Conservation (phyloP, 1,139 yeast species). For the Candida tunisiensis region DNA sequence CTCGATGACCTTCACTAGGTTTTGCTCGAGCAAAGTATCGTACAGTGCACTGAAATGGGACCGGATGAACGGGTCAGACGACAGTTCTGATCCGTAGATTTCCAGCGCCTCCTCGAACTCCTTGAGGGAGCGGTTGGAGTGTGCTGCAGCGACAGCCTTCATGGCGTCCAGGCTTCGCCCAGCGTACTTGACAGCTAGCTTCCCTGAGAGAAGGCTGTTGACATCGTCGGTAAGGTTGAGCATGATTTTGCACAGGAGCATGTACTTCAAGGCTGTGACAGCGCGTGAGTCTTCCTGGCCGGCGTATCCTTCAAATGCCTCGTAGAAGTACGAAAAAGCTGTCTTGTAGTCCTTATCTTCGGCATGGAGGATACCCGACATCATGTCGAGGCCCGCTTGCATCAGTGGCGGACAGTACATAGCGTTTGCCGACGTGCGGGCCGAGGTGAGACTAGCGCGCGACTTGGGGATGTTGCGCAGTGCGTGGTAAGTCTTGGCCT, state of each 20-base stretch:
- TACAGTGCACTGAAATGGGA: slow-evolving; percentile 87
- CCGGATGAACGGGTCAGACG: slow-evolving; percentile 76
- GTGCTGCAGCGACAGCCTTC: slow-evolving; percentile 85
- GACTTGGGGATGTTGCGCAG: slow-evolving; percentile 86
- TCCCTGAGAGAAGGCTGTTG: slow-evolving; percentile 56
- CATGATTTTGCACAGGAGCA: slow-evolving; percentile 90
- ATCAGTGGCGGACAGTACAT: slow-evolving; percentile 89
- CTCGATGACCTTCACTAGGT: slow-evolving; percentile 84
- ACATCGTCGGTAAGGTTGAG: slow-evolving; percentile 76
- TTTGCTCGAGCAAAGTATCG: slow-evolving; percentile 85
- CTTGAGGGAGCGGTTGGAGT: slow-evolving; percentile 73
- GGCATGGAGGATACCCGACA: slow-evolving; percentile 91
- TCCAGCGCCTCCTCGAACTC: slow-evolving; percentile 75
- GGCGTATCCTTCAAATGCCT: slow-evolving; percentile 79
- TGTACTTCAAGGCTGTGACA: slow-evolving; percentile 70
- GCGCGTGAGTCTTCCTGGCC: slow-evolving; percentile 44
- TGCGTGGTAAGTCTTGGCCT: slow-evolving; percentile 80
- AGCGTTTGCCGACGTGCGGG: slow-evolving; percentile 91
- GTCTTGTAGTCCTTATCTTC: slow-evolving; percentile 96
- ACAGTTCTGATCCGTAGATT: slow-evolving; percentile 56
- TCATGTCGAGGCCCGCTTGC: slow-evolving; percentile 89
- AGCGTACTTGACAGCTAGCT: slow-evolving; percentile 67
- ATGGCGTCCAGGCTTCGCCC: slow-evolving; percentile 72
- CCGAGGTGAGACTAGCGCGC: slow-evolving; percentile 84
- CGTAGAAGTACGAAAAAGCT: slow-evolving; percentile 88